Evolutionary conservation across 139 green algal species (phyloP).

Genomic region (Chlorella sorokiniana): DNA sequence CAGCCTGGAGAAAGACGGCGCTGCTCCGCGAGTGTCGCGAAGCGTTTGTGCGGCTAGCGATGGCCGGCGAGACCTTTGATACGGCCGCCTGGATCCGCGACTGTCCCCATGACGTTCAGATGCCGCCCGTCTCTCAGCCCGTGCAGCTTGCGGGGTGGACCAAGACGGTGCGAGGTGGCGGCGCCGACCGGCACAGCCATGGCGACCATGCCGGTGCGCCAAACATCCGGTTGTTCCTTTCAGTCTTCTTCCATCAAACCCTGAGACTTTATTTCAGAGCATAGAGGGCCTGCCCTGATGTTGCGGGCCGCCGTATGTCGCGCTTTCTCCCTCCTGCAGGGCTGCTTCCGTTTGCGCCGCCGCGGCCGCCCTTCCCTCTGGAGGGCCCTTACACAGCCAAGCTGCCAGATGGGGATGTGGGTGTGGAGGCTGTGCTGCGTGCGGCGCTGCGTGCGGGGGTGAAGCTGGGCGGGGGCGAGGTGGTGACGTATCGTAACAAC

Average conservation of each 20-base stretch:
- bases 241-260: too few species aligned
- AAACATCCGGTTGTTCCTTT: too few species aligned
- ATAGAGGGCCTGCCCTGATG: background rate
- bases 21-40: too few species aligned
- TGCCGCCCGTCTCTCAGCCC: background rate
- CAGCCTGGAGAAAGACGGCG: too few species aligned
- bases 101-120: background rate
- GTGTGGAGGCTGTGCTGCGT: conserved; percentile 12
- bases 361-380: background rate
- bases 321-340: background rate
- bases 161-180: too few species aligned
- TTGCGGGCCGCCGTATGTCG: background rate
- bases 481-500: conserved; percentile 41
- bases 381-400: background rate
- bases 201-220: too few species aligned
- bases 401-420: background rate
- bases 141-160: background rate
- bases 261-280: too few species aligned
- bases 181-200: too few species aligned
- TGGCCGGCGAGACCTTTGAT: background rate
- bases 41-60: too few species aligned
- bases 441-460: conserved; percentile 1
- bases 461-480: background rate
- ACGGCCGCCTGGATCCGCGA: background rate
- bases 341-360: conserved; percentile 10